Evolutionary conservation across 2,329 filamentous ascomycete species (phyloP), one percentile per base, ranked within the genome.

Genomic region (Monilinia aucupariae): DNA sequence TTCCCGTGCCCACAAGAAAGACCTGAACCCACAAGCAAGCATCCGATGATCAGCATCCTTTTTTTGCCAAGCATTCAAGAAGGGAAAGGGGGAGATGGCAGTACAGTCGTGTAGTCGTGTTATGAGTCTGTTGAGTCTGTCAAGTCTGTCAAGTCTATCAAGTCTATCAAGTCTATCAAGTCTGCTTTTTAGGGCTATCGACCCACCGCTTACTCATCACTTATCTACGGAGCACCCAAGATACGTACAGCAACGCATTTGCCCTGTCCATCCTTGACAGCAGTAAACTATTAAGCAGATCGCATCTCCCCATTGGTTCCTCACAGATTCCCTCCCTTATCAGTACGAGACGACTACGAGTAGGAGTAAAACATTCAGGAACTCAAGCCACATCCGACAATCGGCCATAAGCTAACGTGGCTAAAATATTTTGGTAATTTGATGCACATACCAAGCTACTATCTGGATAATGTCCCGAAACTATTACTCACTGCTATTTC

Each of bases 391-490:
- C 39, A 55, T 45, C 54, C 54, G 54, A 58, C 43, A 25, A 47
- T 58, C 41, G 54, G 54, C 54, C 54, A 47, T 58, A 27, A 17
- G 43, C 54, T 58, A 58, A 58, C 27, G 41, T 34, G 47, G 47
- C n/a, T 20, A 43, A 20, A 17, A 43, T 43, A 20, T 20, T 47
- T 58, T 34, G 34, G 41, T 58, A 58, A 47, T 25, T 30, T 56
- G 41, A 43, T 47, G 54, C 54, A 58, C 54, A 45, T 45, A 56
- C 53, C 53, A 55, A 34, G 20, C 20, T 45, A 43, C 8, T 56
- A 30, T 13, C 43, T 37, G 4, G 12, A 39, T 39, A 39, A 12
- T 37, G 34, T 37, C 34, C 34, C 15, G 53, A 55, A 43, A 56
- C 41, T 58, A 58, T 58, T 58, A 56, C 54, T 47, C 41, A 56